Conservation (phyloP, 2,329 filamentous ascomycete species). For the Monosporascus ibericus region DNA sequence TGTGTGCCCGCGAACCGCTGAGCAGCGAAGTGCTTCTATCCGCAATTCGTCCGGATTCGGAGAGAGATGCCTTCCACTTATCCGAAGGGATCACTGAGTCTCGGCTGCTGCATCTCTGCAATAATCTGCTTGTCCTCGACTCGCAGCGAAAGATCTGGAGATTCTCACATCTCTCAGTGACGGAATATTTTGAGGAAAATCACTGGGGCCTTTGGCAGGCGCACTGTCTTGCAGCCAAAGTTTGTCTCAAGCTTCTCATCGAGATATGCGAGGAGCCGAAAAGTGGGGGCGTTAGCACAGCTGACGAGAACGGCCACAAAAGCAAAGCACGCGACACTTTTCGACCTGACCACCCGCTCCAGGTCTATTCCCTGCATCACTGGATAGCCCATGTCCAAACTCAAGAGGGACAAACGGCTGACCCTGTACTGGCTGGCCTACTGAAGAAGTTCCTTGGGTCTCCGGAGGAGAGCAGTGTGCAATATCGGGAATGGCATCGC, state of each 20-base stretch:
- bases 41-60: constrained; percentile 4
- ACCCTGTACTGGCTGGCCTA: constrained; percentile 1
- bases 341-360: background rate
- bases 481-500: constrained; percentile 4
- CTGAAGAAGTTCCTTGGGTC: constrained; percentile 6
- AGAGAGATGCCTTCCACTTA: background rate
- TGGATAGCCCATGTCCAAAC: constrained; percentile 6
- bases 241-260: background rate
- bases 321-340: background rate
- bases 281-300: background rate
- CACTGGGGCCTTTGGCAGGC: constrained; percentile 1
- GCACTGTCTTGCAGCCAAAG: constrained; percentile 7
- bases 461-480: background rate
- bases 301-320: too few relatives aligned
- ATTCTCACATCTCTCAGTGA: constrained; percentile 7
- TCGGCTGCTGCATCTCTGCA: constrained; percentile 5
- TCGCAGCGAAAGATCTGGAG: constrained; percentile 4
- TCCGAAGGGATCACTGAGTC: background rate
- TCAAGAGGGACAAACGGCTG: constrained; percentile 1
- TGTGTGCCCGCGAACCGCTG: constrained; percentile 3
- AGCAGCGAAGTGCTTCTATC: constrained; percentile 1
- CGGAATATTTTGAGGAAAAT: constrained; percentile 6
- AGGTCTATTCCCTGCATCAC: background rate
- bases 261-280: background rate
- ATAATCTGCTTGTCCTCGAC: constrained; percentile 3